phyloP scores from a whole-genome alignment of 257 asterid species.

The Plantago elongata region DNA sequence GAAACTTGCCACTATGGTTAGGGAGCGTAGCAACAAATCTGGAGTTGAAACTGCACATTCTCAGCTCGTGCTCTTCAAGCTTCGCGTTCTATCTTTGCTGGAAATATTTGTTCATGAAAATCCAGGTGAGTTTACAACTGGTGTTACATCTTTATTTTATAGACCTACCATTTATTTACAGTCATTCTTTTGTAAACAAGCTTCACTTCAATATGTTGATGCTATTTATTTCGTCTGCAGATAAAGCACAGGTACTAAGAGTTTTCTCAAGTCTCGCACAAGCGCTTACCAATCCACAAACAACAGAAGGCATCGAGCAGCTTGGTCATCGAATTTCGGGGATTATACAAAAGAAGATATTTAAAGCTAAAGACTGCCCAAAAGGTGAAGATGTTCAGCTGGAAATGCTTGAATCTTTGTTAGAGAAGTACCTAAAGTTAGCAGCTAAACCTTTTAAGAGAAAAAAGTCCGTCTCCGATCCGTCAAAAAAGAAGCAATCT shows the following conservation, averaged over 20 bases:
- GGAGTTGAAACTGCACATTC: conserved; percentile 96
- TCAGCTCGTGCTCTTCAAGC: conserved; percentile 93
- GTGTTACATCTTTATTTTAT: too few species aligned
- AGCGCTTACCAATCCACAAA: conserved; percentile 71
- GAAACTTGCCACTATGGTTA: conserved; percentile 56
- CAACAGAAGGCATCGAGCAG: conserved; percentile 93
- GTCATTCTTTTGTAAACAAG: too few species aligned
- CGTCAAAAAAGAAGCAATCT: conserved; percentile 71
- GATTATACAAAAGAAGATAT: conserved; percentile 80
- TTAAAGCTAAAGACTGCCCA: conserved; percentile 88
- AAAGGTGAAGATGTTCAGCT: conserved; percentile 62
- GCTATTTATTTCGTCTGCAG: conserved; percentile 31
- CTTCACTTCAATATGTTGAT: too few species aligned
- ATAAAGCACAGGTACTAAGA: conserved; percentile 67
- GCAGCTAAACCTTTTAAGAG: conserved; percentile 88
- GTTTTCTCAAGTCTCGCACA: conserved; percentile 77
- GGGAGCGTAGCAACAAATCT: conserved; percentile 73
- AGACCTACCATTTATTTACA: too few species aligned
- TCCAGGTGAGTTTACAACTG: conserved; percentile 94
- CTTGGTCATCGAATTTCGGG: conserved; percentile 96
- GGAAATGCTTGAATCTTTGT: conserved; percentile 58
- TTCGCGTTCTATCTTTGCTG: conserved; percentile 87
- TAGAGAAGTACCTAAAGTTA: conserved; percentile 71
- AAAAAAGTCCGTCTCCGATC: conserved; percentile 56
- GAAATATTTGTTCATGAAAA: conserved; percentile 91